Conservation (phyloP, 768 basidiomycete genomes). For the Vishniacozyma victoriae region DNA sequence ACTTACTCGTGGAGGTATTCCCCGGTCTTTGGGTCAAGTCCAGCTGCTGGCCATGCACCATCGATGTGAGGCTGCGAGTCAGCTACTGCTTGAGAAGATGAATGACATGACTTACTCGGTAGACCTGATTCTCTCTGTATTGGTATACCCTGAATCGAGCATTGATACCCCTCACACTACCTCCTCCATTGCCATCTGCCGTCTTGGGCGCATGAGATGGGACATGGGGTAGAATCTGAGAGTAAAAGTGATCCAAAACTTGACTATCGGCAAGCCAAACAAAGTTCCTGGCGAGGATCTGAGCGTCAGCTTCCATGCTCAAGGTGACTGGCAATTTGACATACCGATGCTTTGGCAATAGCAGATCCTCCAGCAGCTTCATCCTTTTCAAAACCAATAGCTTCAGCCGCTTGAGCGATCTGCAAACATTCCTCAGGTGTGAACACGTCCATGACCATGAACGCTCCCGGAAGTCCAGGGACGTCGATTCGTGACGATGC, state of each 20-base stretch:
- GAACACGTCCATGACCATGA: slow-evolving; percentile 54
- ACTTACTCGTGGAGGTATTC: slow-evolving; percentile 55
- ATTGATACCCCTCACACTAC: slow-evolving; percentile 54
- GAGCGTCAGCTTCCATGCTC: not conserved
- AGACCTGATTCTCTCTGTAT: slow-evolving; percentile 53
- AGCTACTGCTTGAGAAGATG: not conserved
- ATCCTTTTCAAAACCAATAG: slow-evolving; percentile 54
- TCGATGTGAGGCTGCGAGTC: slow-evolving; percentile 52
- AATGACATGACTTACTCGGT: slow-evolving; percentile 50
- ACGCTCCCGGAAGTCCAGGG: slow-evolving; percentile 52
- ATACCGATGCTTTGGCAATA: slow-evolving; percentile 50
- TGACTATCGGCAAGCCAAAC: slow-evolving; percentile 55
- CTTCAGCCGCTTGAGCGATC: slow-evolving; percentile 52
- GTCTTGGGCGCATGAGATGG: slow-evolving; percentile 47
- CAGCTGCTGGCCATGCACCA: slow-evolving; percentile 56
- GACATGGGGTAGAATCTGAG: slow-evolving; percentile 50
- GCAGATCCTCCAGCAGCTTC: slow-evolving; percentile 54
- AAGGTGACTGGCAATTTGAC: not conserved
- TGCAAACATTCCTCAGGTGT: slow-evolving; percentile 51
- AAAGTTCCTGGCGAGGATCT: slow-evolving; percentile 52
- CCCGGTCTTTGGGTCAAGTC: slow-evolving; percentile 49
- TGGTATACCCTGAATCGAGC: slow-evolving; percentile 54
- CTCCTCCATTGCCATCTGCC: slow-evolving; percentile 37
- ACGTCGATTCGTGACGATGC: slow-evolving; percentile 48
- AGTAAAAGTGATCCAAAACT: slow-evolving; percentile 51